phyloP scores from a whole-genome alignment of 2,329 filamentous ascomycete genomes.

The Aspergillus sp. region DNA sequence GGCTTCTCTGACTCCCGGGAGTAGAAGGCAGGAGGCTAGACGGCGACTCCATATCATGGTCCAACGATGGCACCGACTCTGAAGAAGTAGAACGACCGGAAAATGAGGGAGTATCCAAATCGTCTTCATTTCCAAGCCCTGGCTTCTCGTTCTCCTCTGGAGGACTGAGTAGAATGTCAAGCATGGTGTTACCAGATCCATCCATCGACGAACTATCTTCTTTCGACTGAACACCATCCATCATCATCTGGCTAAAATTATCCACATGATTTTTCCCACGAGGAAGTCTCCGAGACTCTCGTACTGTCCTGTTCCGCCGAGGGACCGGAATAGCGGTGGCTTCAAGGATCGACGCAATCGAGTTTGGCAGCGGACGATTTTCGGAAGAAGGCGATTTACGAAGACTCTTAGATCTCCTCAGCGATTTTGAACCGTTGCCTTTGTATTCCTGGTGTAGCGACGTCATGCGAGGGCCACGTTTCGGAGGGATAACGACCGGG shows the following conservation, averaged over 20 bases:
- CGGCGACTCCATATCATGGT: slow-evolving; percentile 46
- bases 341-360: slow-evolving; percentile 54
- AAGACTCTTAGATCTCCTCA: slow-evolving; percentile 13
- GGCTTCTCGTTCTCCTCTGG: slow-evolving; percentile 42
- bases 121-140: slow-evolving; percentile 35
- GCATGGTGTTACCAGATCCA: slow-evolving; percentile 40
- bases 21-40: slow-evolving; percentile 39
- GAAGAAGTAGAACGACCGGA: slow-evolving; percentile 51
- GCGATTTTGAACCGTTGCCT: slow-evolving; percentile 14
- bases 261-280: slow-evolving; percentile 37
- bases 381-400: slow-evolving; percentile 23
- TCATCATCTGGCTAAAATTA: slow-evolving; percentile 54
- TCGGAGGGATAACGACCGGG: slow-evolving; percentile 33
- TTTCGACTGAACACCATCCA: slow-evolving; percentile 46
- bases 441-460: slow-evolving; percentile 10
- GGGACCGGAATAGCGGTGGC: slow-evolving; percentile 56
- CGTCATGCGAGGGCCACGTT: slow-evolving; percentile 20
- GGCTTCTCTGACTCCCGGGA: slow-evolving; percentile 32
- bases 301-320: slow-evolving; percentile 33
- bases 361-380: slow-evolving; percentile 46
- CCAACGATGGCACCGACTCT: slow-evolving; percentile 55
- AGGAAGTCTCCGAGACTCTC: slow-evolving; percentile 34
- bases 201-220: slow-evolving; percentile 41
- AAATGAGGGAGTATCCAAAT: slow-evolving; percentile 37
- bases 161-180: slow-evolving; percentile 54